phyloP scores from a whole-genome alignment of 2,329 filamentous ascomycete species.

The Xenoacremonium recifei region DNA sequence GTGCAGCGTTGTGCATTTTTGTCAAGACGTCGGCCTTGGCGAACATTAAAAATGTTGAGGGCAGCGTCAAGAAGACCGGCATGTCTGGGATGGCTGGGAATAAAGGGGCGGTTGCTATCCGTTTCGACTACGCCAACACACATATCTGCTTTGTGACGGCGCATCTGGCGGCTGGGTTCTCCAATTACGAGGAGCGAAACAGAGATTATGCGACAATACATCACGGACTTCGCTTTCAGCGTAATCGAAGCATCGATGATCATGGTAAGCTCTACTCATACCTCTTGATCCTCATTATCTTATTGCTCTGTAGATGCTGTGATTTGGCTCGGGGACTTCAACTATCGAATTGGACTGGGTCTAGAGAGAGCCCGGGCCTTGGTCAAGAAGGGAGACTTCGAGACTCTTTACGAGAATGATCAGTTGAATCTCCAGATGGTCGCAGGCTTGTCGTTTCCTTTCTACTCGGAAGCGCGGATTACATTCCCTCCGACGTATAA shows the following conservation, averaged over 20 bases:
- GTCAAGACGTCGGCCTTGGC: constrained; percentile 75
- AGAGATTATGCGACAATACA: constrained; percentile 89
- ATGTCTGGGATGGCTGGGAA: constrained; percentile 97
- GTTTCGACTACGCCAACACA: constrained; percentile 91
- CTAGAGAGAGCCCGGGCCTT: constrained; percentile 76
- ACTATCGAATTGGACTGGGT: constrained; percentile 87
- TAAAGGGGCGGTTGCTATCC: constrained; percentile 95
- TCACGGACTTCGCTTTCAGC: constrained; percentile 83
- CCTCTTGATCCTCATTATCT: constrained; percentile 24
- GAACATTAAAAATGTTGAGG: constrained; percentile 94
- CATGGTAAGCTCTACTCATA: constrained; percentile 57
- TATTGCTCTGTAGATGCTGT: constrained; percentile 57
- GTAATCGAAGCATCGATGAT: constrained; percentile 86
- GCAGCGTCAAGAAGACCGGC: constrained; percentile 88
- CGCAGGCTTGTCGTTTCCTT: constrained; percentile 82
- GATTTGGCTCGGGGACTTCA: constrained; percentile 97
- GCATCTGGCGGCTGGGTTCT: constrained; percentile 91
- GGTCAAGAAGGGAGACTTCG: constrained; percentile 70
- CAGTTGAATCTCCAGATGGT: constrained; percentile 98
- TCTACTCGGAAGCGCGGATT: constrained; percentile 87
- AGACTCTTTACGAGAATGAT: constrained; percentile 84
- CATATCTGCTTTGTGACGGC: constrained; percentile 94
- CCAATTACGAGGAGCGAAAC: constrained; percentile 95
- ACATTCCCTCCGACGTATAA: constrained; percentile 94
- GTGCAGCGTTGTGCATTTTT: constrained; percentile 88